Percentiles rank a stretch among this genome's conserved stretches.
Evolutionary conservation across 495 filamentous ascomycete genomes (phyloP).

Genomic region (Trichoderma gamsii): DNA sequence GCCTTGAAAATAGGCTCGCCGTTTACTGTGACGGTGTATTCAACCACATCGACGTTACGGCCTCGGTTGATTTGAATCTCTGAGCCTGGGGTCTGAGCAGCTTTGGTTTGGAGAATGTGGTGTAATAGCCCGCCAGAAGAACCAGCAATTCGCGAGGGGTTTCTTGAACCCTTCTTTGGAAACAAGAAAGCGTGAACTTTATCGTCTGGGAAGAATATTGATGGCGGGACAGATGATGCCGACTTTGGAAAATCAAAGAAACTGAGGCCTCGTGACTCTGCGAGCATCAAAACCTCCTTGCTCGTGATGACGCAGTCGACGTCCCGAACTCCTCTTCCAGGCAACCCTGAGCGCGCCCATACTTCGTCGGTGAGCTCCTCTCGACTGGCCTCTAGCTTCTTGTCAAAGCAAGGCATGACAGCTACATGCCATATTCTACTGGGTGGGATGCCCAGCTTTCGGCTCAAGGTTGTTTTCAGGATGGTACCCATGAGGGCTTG

Average conservation of each 20-base stretch:
- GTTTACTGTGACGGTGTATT: constrained; percentile 59
- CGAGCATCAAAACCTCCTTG: constrained; percentile 83
- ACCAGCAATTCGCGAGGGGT: constrained; percentile 44
- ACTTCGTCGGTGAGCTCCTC: constrained; percentile 79
- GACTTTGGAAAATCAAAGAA: constrained; percentile 62
- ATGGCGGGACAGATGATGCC: constrained; percentile 30
- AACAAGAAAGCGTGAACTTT: constrained; percentile 68
- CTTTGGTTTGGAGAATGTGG: constrained; percentile 68
- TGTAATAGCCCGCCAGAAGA: constrained; percentile 86
- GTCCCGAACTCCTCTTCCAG: constrained; percentile 61
- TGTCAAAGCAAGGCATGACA: constrained; percentile 98
- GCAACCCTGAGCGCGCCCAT: constrained; percentile 51
- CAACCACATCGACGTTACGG: constrained; percentile 83
- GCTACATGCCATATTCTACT: constrained; percentile 88
- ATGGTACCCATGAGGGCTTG: constrained; percentile 88
- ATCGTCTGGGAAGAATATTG: constrained; percentile 58
- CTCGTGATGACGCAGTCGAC: constrained; percentile 97
- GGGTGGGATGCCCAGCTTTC: constrained; percentile 60
- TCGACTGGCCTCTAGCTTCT: constrained; percentile 93
- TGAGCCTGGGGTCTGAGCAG: constrained; percentile 61
- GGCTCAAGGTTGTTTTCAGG: constrained; percentile 75
- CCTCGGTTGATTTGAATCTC: constrained; percentile 63
- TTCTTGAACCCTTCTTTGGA: constrained; percentile 28
- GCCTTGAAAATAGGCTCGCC: constrained; percentile 64
- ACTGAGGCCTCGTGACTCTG: constrained; percentile 66